A percentile compares a stretch with the other conserved stretches of the same genome.
phyloP scores from a whole-genome alignment of 1,139 yeast species.

The Ashbya aceris region DNA sequence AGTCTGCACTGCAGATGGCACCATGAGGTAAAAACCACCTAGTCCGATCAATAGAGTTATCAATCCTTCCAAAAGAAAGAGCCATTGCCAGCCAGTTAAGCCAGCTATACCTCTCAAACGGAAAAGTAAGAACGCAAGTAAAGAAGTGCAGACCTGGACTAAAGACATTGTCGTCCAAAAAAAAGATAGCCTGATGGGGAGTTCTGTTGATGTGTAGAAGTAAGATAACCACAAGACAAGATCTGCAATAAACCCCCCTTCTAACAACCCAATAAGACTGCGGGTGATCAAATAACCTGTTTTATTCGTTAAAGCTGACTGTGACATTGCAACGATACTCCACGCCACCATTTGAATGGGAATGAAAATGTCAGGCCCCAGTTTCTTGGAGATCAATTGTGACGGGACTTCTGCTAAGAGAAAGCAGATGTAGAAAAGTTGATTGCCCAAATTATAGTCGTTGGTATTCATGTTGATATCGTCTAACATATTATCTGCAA shows the following conservation, averaged over 20 bases:
- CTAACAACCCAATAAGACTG: constrained; percentile 38
- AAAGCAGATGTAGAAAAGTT: constrained; percentile 37
- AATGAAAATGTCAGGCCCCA: constrained; percentile 49
- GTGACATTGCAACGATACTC: constrained; percentile 42
- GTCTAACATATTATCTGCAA: constrained; percentile 39
- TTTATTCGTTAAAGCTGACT: constrained; percentile 34
- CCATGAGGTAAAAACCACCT: constrained; percentile 42
- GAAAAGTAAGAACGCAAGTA: constrained; percentile 39
- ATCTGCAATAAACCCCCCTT: constrained; percentile 51
- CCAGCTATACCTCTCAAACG: constrained; percentile 34
- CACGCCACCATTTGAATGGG: constrained; percentile 44
- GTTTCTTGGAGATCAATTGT: constrained; percentile 40
- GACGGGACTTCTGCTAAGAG: constrained; percentile 45
- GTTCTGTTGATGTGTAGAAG: constrained; percentile 42
- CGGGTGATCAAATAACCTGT: constrained; percentile 36
- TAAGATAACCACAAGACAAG: constrained; percentile 44
- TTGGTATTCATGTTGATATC: constrained; percentile 40
- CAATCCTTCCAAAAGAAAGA: constrained; percentile 48
- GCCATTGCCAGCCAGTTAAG: constrained; percentile 43
- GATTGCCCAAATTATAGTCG: constrained; percentile 42
- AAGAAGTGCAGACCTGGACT: constrained; percentile 27
- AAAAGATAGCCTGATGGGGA: constrained; percentile 40
- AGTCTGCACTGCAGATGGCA: constrained; percentile 46
- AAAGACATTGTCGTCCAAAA: constrained; percentile 35
- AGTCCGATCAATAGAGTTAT: constrained; percentile 44